Evolutionary conservation across 495 filamentous ascomycete species (phyloP), one percentile per base, ranked within the genome.

Genomic region (Trichoderma gamsii): DNA sequence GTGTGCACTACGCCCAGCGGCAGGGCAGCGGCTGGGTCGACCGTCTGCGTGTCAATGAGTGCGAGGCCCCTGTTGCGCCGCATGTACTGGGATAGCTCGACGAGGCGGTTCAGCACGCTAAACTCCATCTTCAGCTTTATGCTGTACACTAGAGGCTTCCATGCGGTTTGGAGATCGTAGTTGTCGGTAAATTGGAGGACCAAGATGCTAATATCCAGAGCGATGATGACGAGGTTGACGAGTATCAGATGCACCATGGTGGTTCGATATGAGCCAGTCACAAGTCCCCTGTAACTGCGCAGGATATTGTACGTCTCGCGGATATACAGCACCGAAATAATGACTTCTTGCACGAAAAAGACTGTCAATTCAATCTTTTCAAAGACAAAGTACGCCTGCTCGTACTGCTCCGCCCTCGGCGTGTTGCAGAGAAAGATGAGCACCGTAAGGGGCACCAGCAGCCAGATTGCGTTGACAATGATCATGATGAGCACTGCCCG

Each of bases 41-140:
- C 23, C 1, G 56, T 29, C 9, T 23, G 56, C 6, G 56, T 32
- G 23, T 61, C 56, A 25, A 61, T 61, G 56, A 61, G 56, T 3
- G 56, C 56, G 27, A 61, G 23, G 56, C 56, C 56, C 4, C 56
- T 11, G 56, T 61, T 61, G 56, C 56, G 56, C 15, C 25, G 56
- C 56, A 61, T 61, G 56, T 61, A 32, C 56, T 61, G 56, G 23
- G 56, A 61, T 0, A 61, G 56, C 8, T 61, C 56, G 56, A 61
- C 56, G 25, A 61, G 56, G 12, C 56, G 67, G 65, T 79, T 79
- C 11, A 89, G 80, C 21, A 89, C 83, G 64, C 85, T 84, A 72
- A 89, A 89, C 72, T 89, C 87, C 43, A 89, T 79, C 73, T 89
- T 89, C 27, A 89, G 77, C 73, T 89, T 89, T 75, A 89, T 80